Base-by-base conservation (phyloP, 2,329 filamentous ascomycete genomes). In the Penicillium palitans region DNA sequence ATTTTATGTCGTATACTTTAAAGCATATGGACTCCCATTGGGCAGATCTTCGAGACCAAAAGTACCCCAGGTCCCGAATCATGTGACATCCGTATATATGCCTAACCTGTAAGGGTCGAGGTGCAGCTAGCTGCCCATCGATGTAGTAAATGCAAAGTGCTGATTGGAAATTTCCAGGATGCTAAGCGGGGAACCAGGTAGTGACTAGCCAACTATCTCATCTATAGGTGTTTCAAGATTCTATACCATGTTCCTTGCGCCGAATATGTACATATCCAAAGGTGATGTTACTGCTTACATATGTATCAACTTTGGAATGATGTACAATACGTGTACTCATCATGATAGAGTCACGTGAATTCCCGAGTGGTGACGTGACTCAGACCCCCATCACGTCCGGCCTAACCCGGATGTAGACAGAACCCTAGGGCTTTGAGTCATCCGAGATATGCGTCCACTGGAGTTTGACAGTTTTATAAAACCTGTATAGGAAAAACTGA, bases 351-450 rank as follows among this genome's bases (percentile, higher is more conserved):
- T 60, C 59, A 65, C 62, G 62, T 67, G 65, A 8, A 33, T 37
- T n/a, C 1, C 31, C 7, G 25, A 57, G 58, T 62, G 57, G 40
- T 58, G 65, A 64, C 65, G 62, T 65, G 57, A 61, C 42, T 64
- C 54, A 48, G 55, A 58, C 47, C 40, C 13, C 48, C 21, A 48
- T 61, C 51, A 64, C 46, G 24, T 25, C 41, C 42, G 31, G 44
- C 52, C 64, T 67, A 63, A 54, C 33, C 64, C 52, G 64, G 21
- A 61, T 64, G 58, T 51, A 46, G 63, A 39, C 52, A 50, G 33
- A 66, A 64, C 62, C 64, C 64, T 65, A 66, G 64, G 61, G 63
- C 40, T 65, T 46, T 52, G 57, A 57, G 40, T 53, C 52, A 58
- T 55, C 55, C 29, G 12, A 44, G 25, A 33, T 33, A 44, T n/a